Base-by-base conservation (phyloP, 176 grass and related monocot genomes). In the Oryza coarctata region DNA sequence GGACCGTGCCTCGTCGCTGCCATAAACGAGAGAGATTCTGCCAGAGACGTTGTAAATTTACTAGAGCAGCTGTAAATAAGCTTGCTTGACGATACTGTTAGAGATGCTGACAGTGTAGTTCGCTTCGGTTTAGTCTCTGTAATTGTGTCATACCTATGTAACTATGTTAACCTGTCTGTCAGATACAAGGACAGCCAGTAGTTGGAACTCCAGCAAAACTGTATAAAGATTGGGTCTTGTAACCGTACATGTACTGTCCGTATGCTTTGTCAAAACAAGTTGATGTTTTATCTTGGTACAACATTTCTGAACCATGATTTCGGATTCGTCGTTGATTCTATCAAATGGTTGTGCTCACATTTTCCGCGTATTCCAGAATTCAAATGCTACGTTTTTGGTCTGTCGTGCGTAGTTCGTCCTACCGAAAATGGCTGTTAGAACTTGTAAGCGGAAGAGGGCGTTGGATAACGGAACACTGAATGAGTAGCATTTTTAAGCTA, bases 21-120 rank as follows among this genome's bases (percentile, higher is more conserved):
- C 64, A 27, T 60, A 32, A 52, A 41, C 49, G 28, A 27, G 55
- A 84, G 81, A 71, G 65, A 30, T 57, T 49, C n/a, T 45, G 14
- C 35, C 9, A 3, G 70, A 13, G 62, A 20, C 35, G 7, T 36
- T 80, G 92, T 91, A 87, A 26, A 91, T 87, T 77, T 87, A 64
- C 41, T 87, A 87, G 84, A 78, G 41, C 81, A 89, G 81, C 68
- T 96, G 93, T 93, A 96, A 82, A 88, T 90, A 93, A 80, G 75
- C 33, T 35, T 55, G 68, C 74, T 57, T 79, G 36, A 77, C 77
- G 34, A 74, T 77, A 68, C 45, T 86, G 65, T 43, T 77, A 77
- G 75, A 77, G 62, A 73, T 29, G 74, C 74, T 86, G 73, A 86
- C 47, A 23, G 27, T 49, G 5, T 80, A 84, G 26, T 60, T 75